Evolutionary conservation across 2,329 filamentous ascomycete species (phyloP), one percentile per base, ranked within the genome.

Genomic region (Orbilia oligospora): DNA sequence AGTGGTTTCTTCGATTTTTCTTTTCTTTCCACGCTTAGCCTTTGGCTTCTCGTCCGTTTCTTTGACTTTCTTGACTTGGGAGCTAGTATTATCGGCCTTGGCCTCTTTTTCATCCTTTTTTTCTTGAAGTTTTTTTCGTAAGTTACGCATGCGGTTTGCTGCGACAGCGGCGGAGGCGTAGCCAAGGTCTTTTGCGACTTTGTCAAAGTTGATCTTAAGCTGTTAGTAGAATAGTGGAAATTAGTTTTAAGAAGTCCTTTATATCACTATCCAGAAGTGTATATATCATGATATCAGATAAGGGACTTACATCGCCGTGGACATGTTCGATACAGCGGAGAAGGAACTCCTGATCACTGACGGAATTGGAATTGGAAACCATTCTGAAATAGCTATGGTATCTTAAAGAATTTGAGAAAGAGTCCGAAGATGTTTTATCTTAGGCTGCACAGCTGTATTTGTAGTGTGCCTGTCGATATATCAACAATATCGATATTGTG

Each of bases 141-240:
- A 1, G 49, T 24, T 66, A 55, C 72, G 65, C 56, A 76, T 41
- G 18, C 72, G 33, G 49, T 76, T 76, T 1, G 10, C n/a, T 5
- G 58, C 72, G 6, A 44, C 72, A 30, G 12, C 36, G 4, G 44
- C 24, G n/a, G 56, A 61, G 5, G 72, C 18, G n/a, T 76, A 76
- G 5, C 72, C 66, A 20, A 76, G 66, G n/a, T 66, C 58, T 16
- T 71, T 76, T 9, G 72, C 72, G 49, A 76, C 72, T 24, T 67
- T 58, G 14, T 12, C 30, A 24, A 38, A 70, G 22, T 76, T 53
- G 27, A 76, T 61, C 24, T 76, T 76, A 24, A 65, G 22, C 71
- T 76, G 48, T 56, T 41, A 9, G 22, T 67, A 33, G 3, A 66
- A 20, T 36, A 55, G 27, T 18, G 8, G 16, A 8, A 14, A 16